Conservation (phyloP, 2,329 filamentous ascomycete genomes). For the Monosporascus sp. region DNA sequence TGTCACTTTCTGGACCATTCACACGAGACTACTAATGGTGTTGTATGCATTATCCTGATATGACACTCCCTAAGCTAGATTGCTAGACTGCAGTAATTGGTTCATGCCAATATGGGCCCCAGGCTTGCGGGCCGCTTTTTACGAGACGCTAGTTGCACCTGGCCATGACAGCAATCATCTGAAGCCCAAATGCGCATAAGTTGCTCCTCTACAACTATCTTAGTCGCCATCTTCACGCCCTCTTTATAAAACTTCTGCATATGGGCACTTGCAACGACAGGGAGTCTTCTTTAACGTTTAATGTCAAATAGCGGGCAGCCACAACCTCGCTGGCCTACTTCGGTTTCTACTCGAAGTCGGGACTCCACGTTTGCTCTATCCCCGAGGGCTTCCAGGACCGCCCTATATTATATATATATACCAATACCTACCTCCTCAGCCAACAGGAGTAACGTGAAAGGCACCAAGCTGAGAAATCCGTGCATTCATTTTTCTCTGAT, state of each 20-base stretch:
- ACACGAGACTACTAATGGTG: neutral
- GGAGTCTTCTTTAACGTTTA: neutral
- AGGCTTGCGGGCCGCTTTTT: neutral
- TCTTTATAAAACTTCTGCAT: neutral
- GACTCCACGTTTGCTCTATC: neutral
- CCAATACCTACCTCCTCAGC: no score
- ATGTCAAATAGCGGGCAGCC: neutral
- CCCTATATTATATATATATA: no score
- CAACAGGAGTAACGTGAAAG: no score
- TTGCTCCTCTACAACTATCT: neutral
- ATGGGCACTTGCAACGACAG: neutral
- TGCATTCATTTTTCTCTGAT: no score
- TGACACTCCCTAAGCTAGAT: neutral
- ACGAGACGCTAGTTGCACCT: neutral
- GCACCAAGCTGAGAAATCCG: no score
- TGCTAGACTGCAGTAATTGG: neutral
- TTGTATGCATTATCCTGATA: neutral
- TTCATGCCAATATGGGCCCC: neutral
- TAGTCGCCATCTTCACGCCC: neutral
- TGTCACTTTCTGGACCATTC: neutral
- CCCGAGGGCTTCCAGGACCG: neutral
- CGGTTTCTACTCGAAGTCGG: neutral
- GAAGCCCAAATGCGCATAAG: neutral
- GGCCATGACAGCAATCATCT: neutral
- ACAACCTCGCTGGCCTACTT: neutral